These are phyloP conservation scores for Dalbergia cultrata DNA, from an alignment of 306 rosid genomes.

Conservation along the genomic window DNA sequence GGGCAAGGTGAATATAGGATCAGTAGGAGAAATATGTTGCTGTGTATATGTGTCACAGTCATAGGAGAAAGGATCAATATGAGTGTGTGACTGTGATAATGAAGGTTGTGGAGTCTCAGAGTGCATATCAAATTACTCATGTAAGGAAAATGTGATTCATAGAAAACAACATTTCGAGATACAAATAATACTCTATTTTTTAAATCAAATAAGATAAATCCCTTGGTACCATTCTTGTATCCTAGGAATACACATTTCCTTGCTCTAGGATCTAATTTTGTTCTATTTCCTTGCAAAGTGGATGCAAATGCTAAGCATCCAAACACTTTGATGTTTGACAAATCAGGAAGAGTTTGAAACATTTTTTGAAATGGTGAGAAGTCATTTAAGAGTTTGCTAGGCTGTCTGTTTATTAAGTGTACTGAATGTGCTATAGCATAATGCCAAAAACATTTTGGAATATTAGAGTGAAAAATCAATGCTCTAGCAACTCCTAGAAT, in stretches of 20 bases:
- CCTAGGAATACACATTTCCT: background rate
- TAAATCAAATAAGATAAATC: background rate
- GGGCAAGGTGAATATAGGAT: too few relatives aligned
- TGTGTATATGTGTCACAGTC: too few relatives aligned
- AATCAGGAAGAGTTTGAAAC: background rate
- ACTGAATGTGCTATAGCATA: too few relatives aligned
- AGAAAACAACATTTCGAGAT: background rate
- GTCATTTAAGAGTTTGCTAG: too few relatives aligned
- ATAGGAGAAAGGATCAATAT: too few relatives aligned
- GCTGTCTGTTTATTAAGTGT: too few relatives aligned
- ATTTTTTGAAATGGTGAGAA: background rate
- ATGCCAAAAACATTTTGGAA: too few relatives aligned
- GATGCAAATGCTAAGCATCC: background rate
- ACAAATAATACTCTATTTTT: background rate
- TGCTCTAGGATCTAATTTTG: background rate
- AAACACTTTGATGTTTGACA: background rate
- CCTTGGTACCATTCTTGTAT: background rate
- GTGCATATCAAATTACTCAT: background rate
- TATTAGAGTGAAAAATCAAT: too few relatives aligned
- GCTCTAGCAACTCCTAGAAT: too few relatives aligned
- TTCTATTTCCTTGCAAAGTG: background rate
- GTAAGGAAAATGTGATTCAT: background rate
- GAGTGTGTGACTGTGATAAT: accelerated
- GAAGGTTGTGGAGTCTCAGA: too few relatives aligned
- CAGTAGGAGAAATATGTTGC: too few relatives aligned